Conservation (phyloP, 345 rosid genomes). For the Populus nigra region DNA sequence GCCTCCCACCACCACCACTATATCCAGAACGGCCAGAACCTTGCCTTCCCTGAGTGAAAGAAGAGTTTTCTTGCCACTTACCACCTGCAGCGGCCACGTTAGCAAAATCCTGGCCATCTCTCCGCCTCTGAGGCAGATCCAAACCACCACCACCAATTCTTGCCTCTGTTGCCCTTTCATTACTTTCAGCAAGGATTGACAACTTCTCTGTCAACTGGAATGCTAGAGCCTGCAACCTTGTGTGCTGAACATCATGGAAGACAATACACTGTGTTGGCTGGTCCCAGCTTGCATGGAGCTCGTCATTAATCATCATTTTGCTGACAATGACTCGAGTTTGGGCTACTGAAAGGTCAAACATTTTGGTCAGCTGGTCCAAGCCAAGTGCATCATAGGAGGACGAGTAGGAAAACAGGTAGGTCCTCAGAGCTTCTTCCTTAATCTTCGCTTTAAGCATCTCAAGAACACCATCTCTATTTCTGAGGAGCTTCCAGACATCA, state of each 20-base stretch:
- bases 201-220: conserved; percentile 81
- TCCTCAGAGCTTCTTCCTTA: conserved; percentile 85
- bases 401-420: conserved; percentile 66
- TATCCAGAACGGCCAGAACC: conserved; percentile 41
- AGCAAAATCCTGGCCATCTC: conserved; percentile 63
- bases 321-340: conserved; percentile 63
- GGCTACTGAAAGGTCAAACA: conserved; percentile 67
- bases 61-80: conserved; percentile 63
- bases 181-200: conserved; percentile 62
- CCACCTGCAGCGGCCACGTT: conserved; percentile 41
- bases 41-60: conserved; percentile 61
- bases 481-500: conserved; percentile 77
- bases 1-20: conserved; percentile 41
- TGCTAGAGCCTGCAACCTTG: conserved; percentile 71
- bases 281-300: conserved; percentile 82
- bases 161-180: conserved; percentile 76
- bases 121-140: conserved; percentile 59
- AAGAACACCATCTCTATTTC: conserved; percentile 50
- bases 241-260: conserved; percentile 70
- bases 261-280: conserved; percentile 70
- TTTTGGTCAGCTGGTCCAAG: conserved; percentile 64
- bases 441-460: conserved; percentile 72
- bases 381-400: conserved; percentile 57
- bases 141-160: conserved; percentile 63
- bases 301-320: conserved; percentile 85